phyloP scores from a whole-genome alignment of 73 alveolate species.

The Tetrahymena thermophila region DNA sequence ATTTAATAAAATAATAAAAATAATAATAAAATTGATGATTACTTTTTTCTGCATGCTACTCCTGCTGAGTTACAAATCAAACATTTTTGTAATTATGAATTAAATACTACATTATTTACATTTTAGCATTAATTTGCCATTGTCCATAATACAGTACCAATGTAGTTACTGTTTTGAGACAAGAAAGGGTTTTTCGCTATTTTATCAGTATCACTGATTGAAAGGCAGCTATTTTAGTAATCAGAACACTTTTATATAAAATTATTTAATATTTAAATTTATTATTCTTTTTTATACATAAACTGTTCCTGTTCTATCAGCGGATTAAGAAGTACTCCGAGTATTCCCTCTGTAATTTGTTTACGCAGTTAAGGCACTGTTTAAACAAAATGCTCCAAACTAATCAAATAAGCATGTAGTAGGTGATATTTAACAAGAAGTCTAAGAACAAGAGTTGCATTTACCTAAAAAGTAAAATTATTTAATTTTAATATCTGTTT shows the following conservation, averaged over 20 bases:
- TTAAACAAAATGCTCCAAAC: neutral
- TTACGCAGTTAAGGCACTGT: neutral
- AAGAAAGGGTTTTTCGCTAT: neutral
- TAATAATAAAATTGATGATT: neutral
- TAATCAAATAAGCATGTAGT: neutral
- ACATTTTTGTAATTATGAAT: neutral
- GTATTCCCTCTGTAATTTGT: neutral
- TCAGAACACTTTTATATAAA: neutral
- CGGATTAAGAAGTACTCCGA: neutral
- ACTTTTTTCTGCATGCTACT: neutral
- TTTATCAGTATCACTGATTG: neutral
- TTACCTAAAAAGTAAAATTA: neutral
- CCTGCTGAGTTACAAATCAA: neutral
- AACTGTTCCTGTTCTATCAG: neutral
- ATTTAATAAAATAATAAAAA: neutral
- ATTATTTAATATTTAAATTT: neutral
- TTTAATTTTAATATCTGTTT: no score
- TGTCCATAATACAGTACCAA: neutral
- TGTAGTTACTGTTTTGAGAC: neutral
- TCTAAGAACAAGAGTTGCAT: neutral
- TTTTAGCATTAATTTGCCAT: neutral
- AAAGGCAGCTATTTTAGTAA: neutral
- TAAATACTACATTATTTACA: neutral
- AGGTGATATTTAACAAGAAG: neutral
- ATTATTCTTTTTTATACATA: neutral